phyloP scores from a whole-genome alignment of 257 asterid species.

The Paraleonurus japonicus region DNA sequence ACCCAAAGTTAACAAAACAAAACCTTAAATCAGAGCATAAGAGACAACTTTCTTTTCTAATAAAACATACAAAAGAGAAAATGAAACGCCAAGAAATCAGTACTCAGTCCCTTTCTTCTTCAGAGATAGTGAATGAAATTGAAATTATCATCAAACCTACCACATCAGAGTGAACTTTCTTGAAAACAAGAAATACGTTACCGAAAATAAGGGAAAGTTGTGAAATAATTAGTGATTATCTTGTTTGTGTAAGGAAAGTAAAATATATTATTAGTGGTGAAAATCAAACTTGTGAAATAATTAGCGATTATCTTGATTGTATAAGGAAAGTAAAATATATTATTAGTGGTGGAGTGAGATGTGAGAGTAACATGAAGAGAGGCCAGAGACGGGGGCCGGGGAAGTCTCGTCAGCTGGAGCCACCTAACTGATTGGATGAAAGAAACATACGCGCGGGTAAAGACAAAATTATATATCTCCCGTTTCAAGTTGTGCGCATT shows the following conservation, averaged over 20 bases:
- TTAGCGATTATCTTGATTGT: slow-evolving; percentile 5
- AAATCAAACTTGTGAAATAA: slow-evolving; percentile 22
- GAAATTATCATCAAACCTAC: slow-evolving; percentile 30
- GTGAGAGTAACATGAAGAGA: background rate
- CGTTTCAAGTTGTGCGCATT: too few species aligned
- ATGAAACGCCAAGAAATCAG: background rate
- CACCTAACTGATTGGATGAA: slow-evolving; percentile 26
- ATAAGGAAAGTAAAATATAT: slow-evolving; percentile 17
- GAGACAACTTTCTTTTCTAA: background rate
- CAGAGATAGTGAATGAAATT: background rate
- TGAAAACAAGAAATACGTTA: background rate
- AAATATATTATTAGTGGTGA: slow-evolving; percentile 11
- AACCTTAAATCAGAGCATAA: background rate
- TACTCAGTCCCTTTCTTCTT: background rate
- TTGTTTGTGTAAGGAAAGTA: slow-evolving; percentile 16
- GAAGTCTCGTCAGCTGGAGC: background rate
- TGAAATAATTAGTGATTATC: slow-evolving; percentile 7
- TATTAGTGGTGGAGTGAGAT: slow-evolving; percentile 18
- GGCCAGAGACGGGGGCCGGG: slow-evolving; percentile 12
- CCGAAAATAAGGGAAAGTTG: slow-evolving; percentile 15
- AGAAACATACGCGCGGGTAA: slow-evolving; percentile 33
- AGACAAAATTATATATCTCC: too few species aligned
- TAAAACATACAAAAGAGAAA: slow-evolving; percentile 12
- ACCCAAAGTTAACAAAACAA: background rate
- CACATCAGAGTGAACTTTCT: slow-evolving; percentile 26